Conservation (phyloP, 2,329 filamentous ascomycete species). For the Penicillium sp. region DNA sequence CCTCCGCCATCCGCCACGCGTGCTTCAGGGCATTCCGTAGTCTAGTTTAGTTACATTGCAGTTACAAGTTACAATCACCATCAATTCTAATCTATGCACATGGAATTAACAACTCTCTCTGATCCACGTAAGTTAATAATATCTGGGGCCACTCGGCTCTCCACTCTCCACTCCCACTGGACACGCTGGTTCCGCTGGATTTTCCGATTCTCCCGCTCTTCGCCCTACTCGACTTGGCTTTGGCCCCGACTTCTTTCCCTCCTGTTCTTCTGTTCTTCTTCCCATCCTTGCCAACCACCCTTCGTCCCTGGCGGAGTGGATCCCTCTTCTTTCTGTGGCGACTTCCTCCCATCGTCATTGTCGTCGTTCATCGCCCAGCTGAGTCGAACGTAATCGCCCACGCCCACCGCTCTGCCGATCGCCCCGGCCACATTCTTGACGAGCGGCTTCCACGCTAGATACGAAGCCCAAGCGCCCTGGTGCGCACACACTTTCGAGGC, state of each 20-base stretch:
- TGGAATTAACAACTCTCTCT: too few relatives aligned
- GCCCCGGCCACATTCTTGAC: neutral
- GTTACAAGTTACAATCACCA: too few relatives aligned
- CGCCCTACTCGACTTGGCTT: neutral
- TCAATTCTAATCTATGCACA: too few relatives aligned
- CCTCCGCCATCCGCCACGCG: slow-evolving; percentile 7
- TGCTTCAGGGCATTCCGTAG: too few relatives aligned
- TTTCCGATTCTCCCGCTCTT: slow-evolving; percentile 8
- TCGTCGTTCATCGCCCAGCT: too few relatives aligned
- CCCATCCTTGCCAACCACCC: neutral
- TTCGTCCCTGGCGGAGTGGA: neutral
- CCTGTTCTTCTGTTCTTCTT: neutral
- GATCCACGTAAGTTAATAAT: too few relatives aligned
- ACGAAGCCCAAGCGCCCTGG: neutral
- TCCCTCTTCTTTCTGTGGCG: neutral
- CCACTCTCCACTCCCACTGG: neutral
- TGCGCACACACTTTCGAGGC: neutral
- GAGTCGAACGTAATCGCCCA: too few relatives aligned
- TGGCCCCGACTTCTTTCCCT: neutral
- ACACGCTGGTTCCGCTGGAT: slow-evolving; percentile 7
- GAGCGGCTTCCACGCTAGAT: too few relatives aligned
- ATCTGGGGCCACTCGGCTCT: neutral
- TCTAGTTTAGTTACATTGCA: too few relatives aligned
- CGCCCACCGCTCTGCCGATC: neutral
- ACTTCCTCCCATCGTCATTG: neutral